Evolutionary conservation across 305 asterid genomes (phyloP).

Genomic region (Fraxinus angustifolia): DNA sequence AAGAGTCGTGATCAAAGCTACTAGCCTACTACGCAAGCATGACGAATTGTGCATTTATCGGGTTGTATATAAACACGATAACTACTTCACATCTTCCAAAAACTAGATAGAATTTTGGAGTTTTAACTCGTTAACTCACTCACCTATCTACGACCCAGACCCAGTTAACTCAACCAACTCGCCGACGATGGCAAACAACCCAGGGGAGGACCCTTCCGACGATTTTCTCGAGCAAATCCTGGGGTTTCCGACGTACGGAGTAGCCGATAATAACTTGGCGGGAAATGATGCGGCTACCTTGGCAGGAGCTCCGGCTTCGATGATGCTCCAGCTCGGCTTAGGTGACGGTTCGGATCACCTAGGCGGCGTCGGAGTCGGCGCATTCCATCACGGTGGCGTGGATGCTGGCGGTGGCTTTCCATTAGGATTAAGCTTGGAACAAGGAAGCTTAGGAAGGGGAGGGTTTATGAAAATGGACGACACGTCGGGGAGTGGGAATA

Average conservation of each 20-base stretch:
- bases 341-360: conserved; percentile 48
- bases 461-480: conserved; percentile 63
- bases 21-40: background rate
- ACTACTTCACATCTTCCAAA: background rate
- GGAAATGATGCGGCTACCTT: conserved; percentile 23
- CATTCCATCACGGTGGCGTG: conserved; percentile 34
- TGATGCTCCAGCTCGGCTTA: conserved; percentile 58
- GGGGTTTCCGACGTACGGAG: conserved; percentile 60
- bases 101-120: background rate
- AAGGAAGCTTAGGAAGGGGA: conserved; percentile 44
- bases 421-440: conserved; percentile 78
- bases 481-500: conserved; percentile 55
- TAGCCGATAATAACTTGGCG: conserved; percentile 31
- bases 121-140: background rate
- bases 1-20: background rate
- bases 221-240: conserved; percentile 85
- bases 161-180: background rate
- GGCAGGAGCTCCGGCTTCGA: conserved; percentile 39
- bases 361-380: conserved; percentile 38
- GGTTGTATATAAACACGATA: background rate
- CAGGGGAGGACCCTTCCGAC: conserved; percentile 69
- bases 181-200: conserved; percentile 64
- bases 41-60: background rate
- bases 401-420: conserved; percentile 55
- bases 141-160: background rate